Conservation (phyloP, 1,139 yeast genomes). For the Hyphopichia fennica region DNA sequence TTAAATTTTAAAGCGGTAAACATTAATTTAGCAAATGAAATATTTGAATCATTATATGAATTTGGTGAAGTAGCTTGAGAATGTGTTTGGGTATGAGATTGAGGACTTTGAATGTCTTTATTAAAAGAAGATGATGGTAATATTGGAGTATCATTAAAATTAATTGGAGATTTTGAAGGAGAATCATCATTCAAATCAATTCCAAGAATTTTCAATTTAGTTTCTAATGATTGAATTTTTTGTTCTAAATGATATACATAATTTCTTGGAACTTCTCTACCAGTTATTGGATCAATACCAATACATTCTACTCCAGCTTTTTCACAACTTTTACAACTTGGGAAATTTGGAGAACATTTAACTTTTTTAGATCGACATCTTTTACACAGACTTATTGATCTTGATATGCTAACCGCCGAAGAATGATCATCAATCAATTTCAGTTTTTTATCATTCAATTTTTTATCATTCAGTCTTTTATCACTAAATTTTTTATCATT, state of each 20-base stretch:
- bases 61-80: too few species aligned
- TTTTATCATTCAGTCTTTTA: not conserved
- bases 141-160: not conserved
- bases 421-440: not conserved
- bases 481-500: too few species aligned
- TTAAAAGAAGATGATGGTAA: not conserved
- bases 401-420: conserved; percentile 25
- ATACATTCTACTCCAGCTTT: conserved; percentile 73
- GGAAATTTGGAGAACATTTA: conserved; percentile 81
- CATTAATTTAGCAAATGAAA: conserved; percentile 73
- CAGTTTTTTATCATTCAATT: not conserved
- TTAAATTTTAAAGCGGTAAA: conserved; percentile 72
- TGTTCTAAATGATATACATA: conserved; percentile 76
- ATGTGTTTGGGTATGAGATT: too few species aligned
- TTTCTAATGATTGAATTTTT: conserved; percentile 56
- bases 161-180: not conserved
- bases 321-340: conserved; percentile 71
- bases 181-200: conserved; percentile 18
- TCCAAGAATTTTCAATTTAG: conserved; percentile 43
- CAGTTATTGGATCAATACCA: conserved; percentile 85
- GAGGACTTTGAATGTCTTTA: too few species aligned
- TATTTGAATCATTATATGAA: too few species aligned
- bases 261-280: conserved; percentile 80
- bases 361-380: conserved; percentile 79
- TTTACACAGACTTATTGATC: conserved; percentile 78